A percentile compares a stretch with the other conserved stretches of the same genome.
phyloP scores from a whole-genome alignment of 176 grass and related monocot species.

The Cenchrus americanus region DNA sequence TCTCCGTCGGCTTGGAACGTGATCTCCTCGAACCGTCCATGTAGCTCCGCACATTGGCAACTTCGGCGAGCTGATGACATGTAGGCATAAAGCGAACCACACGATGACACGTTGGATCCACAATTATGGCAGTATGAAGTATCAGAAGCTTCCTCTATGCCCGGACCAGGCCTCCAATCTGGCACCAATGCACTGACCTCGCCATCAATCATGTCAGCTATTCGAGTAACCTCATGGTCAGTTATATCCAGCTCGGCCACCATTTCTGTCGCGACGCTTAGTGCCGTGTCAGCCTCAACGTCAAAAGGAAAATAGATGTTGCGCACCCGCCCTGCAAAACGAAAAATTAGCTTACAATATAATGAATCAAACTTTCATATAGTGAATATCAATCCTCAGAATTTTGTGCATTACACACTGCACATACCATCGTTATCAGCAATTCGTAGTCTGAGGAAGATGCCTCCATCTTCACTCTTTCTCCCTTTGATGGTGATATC shows the following conservation, averaged over 20 bases:
- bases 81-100: slow-evolving; percentile 70
- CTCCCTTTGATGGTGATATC: slow-evolving; percentile 88
- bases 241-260: slow-evolving; percentile 90
- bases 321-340: slow-evolving; percentile 60
- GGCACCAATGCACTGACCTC: slow-evolving; percentile 84
- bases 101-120: slow-evolving; percentile 70
- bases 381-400: slow-evolving; percentile 26
- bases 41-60: slow-evolving; percentile 55
- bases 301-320: slow-evolving; percentile 97
- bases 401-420: slow-evolving; percentile 17
- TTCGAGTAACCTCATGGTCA: slow-evolving; percentile 87
- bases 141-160: slow-evolving; percentile 68
- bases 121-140: slow-evolving; percentile 64
- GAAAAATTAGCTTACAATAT: slow-evolving; percentile 31
- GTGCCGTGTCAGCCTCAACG: slow-evolving; percentile 72
- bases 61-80: slow-evolving; percentile 53
- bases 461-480: slow-evolving; percentile 74
- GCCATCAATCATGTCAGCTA: slow-evolving; percentile 93
- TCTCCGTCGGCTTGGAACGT: slow-evolving; percentile 56
- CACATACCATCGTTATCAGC: slow-evolving; percentile 72
- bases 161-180: slow-evolving; percentile 77
- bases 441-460: slow-evolving; percentile 80
- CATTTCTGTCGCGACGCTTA: slow-evolving; percentile 82
- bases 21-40: slow-evolving; percentile 85
- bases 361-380: not conserved